Evolutionary conservation across 108 stramenopile genomes (phyloP).

Genomic region (Seminavis robusta): DNA sequence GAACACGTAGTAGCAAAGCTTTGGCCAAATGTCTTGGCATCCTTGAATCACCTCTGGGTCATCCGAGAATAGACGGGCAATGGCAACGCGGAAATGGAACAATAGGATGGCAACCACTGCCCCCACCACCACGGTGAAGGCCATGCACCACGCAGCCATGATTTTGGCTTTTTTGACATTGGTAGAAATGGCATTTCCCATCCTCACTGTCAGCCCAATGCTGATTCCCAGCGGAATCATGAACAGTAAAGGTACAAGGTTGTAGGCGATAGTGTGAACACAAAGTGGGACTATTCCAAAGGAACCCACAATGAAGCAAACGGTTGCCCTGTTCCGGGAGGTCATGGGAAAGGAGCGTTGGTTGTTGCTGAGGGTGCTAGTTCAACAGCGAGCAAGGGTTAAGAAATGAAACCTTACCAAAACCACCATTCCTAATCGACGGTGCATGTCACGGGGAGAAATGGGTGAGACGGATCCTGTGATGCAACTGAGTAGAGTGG

Average conservation of each 20-base stretch:
- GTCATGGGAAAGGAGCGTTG: neutral
- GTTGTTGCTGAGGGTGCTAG: neutral
- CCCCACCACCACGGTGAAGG: constrained; percentile 14
- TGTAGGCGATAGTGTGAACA: constrained; percentile 43
- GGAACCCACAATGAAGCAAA: constrained; percentile 41
- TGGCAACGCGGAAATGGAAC: constrained; percentile 21
- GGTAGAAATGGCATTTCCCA: constrained; percentile 38
- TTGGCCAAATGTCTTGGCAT: constrained; percentile 33
- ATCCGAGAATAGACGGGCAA: constrained; percentile 29
- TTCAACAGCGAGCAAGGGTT: neutral
- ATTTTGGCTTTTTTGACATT: constrained; percentile 28
- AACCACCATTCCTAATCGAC: constrained; percentile 53
- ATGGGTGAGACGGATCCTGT: neutral
- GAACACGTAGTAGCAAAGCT: constrained; percentile 35
- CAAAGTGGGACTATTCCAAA: constrained; percentile 40
- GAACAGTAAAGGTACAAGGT: constrained; percentile 43
- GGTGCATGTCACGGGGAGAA: neutral
- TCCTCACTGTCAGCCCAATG: constrained; percentile 49
- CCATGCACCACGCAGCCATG: constrained; percentile 33
- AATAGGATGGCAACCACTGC: constrained; percentile 7
- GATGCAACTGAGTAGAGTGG: neutral
- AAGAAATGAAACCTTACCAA: constrained; percentile 20
- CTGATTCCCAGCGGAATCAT: constrained; percentile 47
- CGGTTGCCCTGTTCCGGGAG: neutral
- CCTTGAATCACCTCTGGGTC: constrained; percentile 32